Evolutionary conservation across 1,284 basidiomycete species (phyloP).

Genomic region (Volvariella volvacea): DNA sequence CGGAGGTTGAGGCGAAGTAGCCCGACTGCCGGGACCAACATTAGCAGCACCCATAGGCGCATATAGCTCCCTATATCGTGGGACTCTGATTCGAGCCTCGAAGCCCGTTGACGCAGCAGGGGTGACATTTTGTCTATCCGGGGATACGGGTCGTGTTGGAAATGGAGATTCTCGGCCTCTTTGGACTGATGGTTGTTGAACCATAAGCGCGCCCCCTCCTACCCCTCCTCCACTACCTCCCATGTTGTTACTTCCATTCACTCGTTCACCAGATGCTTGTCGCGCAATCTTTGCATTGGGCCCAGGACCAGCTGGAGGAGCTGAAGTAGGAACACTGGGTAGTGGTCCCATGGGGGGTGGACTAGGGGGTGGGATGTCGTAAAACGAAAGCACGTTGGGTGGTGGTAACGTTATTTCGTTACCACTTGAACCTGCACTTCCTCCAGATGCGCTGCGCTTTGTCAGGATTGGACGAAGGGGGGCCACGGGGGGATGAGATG

Average conservation of each 20-base stretch:
- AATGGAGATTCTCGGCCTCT: conserved; percentile 46
- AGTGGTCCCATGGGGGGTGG: conserved; percentile 45
- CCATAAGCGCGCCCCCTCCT: no score
- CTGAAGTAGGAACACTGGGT: conserved; percentile 30
- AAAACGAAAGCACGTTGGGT: conserved; percentile 38
- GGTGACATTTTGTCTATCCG: no score
- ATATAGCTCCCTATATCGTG: conserved; percentile 19
- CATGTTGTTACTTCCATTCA: conserved; percentile 1
- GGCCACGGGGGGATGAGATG: conserved; percentile 20
- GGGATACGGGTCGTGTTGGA: conserved; percentile 21
- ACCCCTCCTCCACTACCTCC: no score
- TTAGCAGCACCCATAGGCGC: conserved; percentile 7
- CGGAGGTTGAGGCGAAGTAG: no score
- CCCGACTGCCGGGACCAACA: no score
- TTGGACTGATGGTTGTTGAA: conserved; percentile 18
- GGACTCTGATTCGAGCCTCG: conserved; percentile 6
- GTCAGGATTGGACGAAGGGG: conserved; percentile 8
- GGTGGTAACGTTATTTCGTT: no score
- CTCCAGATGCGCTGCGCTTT: no score
- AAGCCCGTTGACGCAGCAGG: background rate
- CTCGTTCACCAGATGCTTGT: conserved; percentile 9
- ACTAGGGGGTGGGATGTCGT: conserved; percentile 49
- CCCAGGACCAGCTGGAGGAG: conserved; percentile 10
- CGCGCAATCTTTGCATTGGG: conserved; percentile 6
- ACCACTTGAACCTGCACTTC: no score